phyloP scores from a whole-genome alignment of 371 early-diverging fungal species.

The Chytridiales sp. region DNA sequence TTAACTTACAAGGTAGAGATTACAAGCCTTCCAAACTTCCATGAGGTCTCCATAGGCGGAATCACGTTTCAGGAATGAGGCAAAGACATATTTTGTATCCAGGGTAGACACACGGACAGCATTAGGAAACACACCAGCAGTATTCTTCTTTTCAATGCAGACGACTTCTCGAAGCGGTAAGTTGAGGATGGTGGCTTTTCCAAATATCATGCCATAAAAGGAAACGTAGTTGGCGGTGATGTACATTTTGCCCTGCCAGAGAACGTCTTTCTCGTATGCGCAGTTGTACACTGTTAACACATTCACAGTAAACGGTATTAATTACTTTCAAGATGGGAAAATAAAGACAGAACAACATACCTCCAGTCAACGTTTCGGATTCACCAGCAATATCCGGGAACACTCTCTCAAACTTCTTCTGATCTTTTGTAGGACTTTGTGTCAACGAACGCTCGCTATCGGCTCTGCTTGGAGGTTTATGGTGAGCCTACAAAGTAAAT shows the following conservation, averaged over 20 bases:
- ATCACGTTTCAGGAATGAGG: slow-evolving; percentile 45
- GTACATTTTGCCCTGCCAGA: slow-evolving; percentile 60
- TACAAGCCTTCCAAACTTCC: slow-evolving; percentile 32
- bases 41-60: slow-evolving; percentile 35
- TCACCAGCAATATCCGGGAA: too few species aligned
- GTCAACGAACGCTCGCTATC: too few species aligned
- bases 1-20: too few species aligned
- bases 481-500: too few species aligned
- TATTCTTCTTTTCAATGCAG: slow-evolving; percentile 52
- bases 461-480: too few species aligned
- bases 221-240: slow-evolving; percentile 43
- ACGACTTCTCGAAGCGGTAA: slow-evolving; percentile 46
- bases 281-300: slow-evolving; percentile 42
- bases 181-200: slow-evolving; percentile 44
- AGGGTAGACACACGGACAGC: slow-evolving; percentile 43
- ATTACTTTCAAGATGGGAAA: too few species aligned
- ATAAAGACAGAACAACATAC: too few species aligned
- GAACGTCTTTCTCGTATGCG: slow-evolving; percentile 55
- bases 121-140: slow-evolving; percentile 58
- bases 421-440: too few species aligned
- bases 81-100: slow-evolving; percentile 35
- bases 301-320: too few species aligned
- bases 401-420: too few species aligned
- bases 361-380: too few species aligned
- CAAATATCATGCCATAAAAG: slow-evolving; percentile 57